Evolutionary conservation across 1,284 basidiomycete genomes (phyloP).

Genomic region (Austroboletus novae-zelandiae): DNA sequence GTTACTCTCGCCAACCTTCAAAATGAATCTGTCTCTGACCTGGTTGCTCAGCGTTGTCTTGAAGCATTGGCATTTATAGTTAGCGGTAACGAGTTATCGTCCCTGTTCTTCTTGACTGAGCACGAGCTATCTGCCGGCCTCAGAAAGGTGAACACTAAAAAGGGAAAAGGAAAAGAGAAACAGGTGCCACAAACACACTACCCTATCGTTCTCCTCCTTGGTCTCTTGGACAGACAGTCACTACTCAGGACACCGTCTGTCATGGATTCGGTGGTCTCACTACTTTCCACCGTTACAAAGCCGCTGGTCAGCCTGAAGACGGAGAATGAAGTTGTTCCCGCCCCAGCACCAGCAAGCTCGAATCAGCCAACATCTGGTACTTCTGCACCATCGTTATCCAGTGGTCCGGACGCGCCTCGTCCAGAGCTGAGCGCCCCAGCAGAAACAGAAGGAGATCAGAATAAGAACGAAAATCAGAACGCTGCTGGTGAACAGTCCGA

Average conservation of each 20-base stretch:
- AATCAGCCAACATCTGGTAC: slow-evolving; percentile 13
- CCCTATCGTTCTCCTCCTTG: slow-evolving; percentile 85
- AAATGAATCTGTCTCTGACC: slow-evolving; percentile 82
- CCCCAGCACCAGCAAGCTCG: slow-evolving; percentile 19
- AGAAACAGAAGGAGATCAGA: slow-evolving; percentile 27
- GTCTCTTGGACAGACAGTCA: slow-evolving; percentile 81
- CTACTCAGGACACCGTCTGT: slow-evolving; percentile 85
- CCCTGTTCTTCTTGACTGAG: slow-evolving; percentile 92
- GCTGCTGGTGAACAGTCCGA: slow-evolving; percentile 42
- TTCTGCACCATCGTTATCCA: slow-evolving; percentile 9
- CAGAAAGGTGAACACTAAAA: slow-evolving; percentile 66
- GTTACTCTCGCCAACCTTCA: slow-evolving; percentile 64
- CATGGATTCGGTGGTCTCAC: slow-evolving; percentile 86
- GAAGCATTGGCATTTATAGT: slow-evolving; percentile 89
- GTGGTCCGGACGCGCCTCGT: slow-evolving; percentile 7
- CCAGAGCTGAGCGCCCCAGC: slow-evolving; percentile 15
- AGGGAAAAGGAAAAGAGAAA: slow-evolving; percentile 93
- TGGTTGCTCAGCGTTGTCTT: slow-evolving; percentile 90
- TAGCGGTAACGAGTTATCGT: slow-evolving; percentile 75
- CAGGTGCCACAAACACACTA: slow-evolving; percentile 79
- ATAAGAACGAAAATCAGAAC: slow-evolving; percentile 28
- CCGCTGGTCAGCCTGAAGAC: slow-evolving; percentile 69
- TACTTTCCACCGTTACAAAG: slow-evolving; percentile 84
- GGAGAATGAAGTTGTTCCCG: slow-evolving; percentile 35
- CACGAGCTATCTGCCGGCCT: slow-evolving; percentile 83